These are phyloP conservation scores for Inonotus obliquus DNA, from an alignment of 1,284 basidiomycete species.

Conservation along the genomic window DNA sequence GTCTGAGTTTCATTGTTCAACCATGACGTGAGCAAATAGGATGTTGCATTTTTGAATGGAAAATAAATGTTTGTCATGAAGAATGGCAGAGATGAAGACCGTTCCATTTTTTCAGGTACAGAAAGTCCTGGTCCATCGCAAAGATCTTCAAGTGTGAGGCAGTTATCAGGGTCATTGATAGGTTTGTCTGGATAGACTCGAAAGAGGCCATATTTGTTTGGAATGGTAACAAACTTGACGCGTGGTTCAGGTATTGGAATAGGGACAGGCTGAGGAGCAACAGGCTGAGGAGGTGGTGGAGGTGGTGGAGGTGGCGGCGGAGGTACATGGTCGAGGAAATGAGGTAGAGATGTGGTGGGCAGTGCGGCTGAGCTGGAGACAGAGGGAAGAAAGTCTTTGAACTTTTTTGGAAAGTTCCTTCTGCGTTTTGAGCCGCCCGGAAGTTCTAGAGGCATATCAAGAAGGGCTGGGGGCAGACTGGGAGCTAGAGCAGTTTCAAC, in stretches of 20 bases:
- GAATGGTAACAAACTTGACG: neutral
- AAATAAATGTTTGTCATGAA: neutral
- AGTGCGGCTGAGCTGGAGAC: neutral
- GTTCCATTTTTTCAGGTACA: neutral
- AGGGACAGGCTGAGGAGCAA: neutral
- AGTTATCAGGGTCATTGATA: neutral
- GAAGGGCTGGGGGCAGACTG: neutral
- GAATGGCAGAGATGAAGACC: neutral
- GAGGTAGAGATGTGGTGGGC: neutral
- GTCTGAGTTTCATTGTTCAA: slow-evolving; percentile 20
- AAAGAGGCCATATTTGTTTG: neutral
- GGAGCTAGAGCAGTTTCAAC: too few relatives aligned
- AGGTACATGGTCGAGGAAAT: too few relatives aligned
- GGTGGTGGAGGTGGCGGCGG: too few relatives aligned
- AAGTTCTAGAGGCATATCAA: neutral
- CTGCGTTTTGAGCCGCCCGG: neutral
- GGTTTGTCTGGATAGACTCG: slow-evolving; percentile 1
- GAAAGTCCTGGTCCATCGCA: neutral
- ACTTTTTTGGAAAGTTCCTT: neutral
- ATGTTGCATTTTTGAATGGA: slow-evolving; percentile 7
- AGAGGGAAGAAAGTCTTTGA: neutral
- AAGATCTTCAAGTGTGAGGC: neutral
- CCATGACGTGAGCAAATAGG: slow-evolving; percentile 18
- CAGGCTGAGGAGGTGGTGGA: neutral
- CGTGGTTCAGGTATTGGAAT: neutral